Conservation (phyloP, 495 filamentous ascomycete genomes). For the Aspergillus ellipticus region DNA sequence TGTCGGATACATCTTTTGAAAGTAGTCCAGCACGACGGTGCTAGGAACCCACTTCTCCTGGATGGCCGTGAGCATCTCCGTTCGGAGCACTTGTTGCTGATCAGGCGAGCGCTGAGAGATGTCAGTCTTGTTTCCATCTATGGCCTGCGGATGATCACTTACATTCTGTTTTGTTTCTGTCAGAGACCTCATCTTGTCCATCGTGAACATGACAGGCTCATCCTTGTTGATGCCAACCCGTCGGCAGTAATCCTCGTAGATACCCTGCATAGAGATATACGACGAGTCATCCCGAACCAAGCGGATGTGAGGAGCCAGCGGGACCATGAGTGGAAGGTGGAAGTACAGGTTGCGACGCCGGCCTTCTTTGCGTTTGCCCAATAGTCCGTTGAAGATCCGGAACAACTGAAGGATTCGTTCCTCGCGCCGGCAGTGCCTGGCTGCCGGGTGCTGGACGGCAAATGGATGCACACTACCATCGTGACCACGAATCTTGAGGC, state of each 20-base stretch:
- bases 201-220: slow-evolving; percentile 88
- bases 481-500: slow-evolving; percentile 94
- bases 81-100: slow-evolving; percentile 61
- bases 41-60: slow-evolving; percentile 86
- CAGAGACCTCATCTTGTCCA: slow-evolving; percentile 82
- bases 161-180: slow-evolving; percentile 64
- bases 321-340: slow-evolving; percentile 91
- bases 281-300: slow-evolving; percentile 93
- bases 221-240: slow-evolving; percentile 84
- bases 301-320: slow-evolving; percentile 86
- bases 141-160: slow-evolving; percentile 15
- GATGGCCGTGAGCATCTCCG: slow-evolving; percentile 87
- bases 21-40: slow-evolving; percentile 79
- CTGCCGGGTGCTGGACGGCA: slow-evolving; percentile 91
- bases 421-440: slow-evolving; percentile 85
- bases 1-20: slow-evolving; percentile 81
- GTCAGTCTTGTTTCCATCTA: slow-evolving; percentile 19
- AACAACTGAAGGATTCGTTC: slow-evolving; percentile 96
- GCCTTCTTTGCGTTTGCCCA: slow-evolving; percentile 90
- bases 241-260: slow-evolving; percentile 94
- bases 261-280: slow-evolving; percentile 87
- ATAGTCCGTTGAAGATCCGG: slow-evolving; percentile 88
- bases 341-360: slow-evolving; percentile 92
- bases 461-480: slow-evolving; percentile 95
- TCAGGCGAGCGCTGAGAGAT: slow-evolving; percentile 56